A percentile compares a stretch with the other conserved stretches of the same genome.
phyloP scores from a whole-genome alignment of 306 rosid genomes.

The Neltuma alba region DNA sequence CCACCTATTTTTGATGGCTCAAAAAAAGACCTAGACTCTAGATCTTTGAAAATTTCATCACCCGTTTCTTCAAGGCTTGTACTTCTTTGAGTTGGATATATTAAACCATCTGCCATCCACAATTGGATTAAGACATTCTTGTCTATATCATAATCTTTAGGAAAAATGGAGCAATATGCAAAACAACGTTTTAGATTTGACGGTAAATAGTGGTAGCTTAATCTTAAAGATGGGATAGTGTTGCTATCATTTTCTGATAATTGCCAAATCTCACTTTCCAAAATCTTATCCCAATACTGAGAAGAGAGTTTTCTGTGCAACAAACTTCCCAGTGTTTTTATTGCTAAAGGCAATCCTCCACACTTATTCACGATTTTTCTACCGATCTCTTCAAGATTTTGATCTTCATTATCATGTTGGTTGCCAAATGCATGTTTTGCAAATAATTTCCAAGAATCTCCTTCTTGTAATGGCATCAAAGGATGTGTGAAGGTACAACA shows the following conservation, averaged over 20 bases:
- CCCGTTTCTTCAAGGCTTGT: not conserved
- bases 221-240: no score
- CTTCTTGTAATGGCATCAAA: not conserved
- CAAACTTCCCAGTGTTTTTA: not conserved
- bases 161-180: constrained; percentile 12
- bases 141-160: not conserved
- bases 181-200: not conserved
- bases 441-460: not conserved
- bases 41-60: not conserved
- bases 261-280: not conserved
- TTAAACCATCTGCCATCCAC: constrained; percentile 14
- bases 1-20: not conserved
- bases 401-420: not conserved
- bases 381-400: not conserved
- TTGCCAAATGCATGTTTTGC: not conserved
- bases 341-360: not conserved
- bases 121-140: not conserved
- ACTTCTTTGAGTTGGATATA: not conserved
- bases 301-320: not conserved
- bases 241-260: not conserved
- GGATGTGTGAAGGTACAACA: not conserved
- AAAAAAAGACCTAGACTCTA: not conserved
- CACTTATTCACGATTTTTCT: not conserved
- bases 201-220: not conserved
- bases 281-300: not conserved